These are phyloP conservation scores for Linnemannia zychae DNA, from an alignment of 192 early-diverging fungal species.

Conservation along the genomic window DNA sequence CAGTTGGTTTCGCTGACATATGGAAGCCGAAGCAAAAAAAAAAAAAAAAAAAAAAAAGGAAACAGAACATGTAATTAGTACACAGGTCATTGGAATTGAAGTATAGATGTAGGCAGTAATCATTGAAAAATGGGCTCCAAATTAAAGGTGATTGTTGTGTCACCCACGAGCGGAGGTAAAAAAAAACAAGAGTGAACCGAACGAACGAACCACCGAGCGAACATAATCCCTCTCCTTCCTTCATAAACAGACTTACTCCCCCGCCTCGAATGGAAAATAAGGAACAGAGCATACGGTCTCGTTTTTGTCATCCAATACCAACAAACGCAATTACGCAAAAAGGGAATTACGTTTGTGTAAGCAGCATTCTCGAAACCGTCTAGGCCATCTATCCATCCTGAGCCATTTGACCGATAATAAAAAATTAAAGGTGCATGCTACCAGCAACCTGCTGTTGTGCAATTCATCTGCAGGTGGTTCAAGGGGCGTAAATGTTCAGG, in stretches of 20 bases:
- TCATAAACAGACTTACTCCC: no score
- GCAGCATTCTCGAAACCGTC: not conserved
- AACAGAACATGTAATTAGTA: no score
- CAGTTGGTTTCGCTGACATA: no score
- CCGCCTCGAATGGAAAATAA: not conserved
- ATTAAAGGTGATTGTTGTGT: conserved; percentile 6
- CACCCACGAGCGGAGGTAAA: conserved; percentile 8
- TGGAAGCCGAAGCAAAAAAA: no score
- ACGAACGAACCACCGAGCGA: not conserved
- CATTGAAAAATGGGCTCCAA: conserved; percentile 1
- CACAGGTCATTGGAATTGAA: not conserved
- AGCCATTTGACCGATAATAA: not conserved
- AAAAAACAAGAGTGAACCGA: not conserved
- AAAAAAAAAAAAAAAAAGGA: no score
- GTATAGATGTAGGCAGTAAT: not conserved
- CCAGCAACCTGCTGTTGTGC: no score
- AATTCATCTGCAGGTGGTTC: no score
- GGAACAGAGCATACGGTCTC: not conserved
- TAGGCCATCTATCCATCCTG: not conserved
- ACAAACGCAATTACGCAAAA: not conserved
- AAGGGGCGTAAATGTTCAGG: no score
- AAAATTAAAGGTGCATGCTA: no score
- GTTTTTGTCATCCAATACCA: conserved; percentile 4
- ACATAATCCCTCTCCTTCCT: not conserved
- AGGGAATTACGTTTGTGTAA: conserved; percentile 2